Conservation (phyloP, 2,329 filamentous ascomycete genomes). For the Fusarium metavorans region DNA sequence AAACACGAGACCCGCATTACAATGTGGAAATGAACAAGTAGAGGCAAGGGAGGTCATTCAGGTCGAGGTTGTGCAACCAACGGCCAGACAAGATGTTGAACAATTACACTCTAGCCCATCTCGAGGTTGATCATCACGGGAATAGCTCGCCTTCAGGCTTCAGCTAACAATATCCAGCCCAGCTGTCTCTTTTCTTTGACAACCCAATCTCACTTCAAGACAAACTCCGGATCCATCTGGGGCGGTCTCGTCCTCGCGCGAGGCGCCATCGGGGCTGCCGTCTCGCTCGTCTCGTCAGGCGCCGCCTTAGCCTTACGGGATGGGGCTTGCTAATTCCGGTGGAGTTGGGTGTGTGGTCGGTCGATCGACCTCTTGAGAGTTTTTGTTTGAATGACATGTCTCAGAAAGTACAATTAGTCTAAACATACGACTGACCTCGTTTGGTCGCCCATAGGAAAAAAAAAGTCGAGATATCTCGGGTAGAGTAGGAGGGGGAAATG, state of each 20-base stretch:
- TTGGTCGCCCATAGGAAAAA: background rate
- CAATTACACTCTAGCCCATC: background rate
- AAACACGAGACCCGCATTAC: background rate
- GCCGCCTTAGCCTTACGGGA: constrained; percentile 1
- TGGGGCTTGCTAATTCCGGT: constrained; percentile 21
- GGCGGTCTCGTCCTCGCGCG: constrained; percentile 8
- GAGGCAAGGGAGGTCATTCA: background rate
- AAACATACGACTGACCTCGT: background rate
- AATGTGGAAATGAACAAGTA: constrained; percentile 4
- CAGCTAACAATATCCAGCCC: background rate
- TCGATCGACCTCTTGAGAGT: background rate
- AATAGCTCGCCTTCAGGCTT: background rate
- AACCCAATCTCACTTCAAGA: background rate
- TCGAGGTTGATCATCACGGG: background rate
- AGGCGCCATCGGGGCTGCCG: constrained; percentile 26
- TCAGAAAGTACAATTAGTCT: background rate
- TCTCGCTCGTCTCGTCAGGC: constrained; percentile 4
- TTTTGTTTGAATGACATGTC: background rate
- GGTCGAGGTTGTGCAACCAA: background rate
- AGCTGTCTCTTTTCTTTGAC: background rate
- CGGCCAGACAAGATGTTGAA: background rate
- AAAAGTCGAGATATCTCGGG: background rate
- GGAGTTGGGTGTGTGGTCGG: background rate
- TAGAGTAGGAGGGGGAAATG: background rate
- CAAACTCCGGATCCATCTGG: constrained; percentile 27